phyloP scores from a whole-genome alignment of 106 monocot genomes.

The Platanthera zijinensis region DNA sequence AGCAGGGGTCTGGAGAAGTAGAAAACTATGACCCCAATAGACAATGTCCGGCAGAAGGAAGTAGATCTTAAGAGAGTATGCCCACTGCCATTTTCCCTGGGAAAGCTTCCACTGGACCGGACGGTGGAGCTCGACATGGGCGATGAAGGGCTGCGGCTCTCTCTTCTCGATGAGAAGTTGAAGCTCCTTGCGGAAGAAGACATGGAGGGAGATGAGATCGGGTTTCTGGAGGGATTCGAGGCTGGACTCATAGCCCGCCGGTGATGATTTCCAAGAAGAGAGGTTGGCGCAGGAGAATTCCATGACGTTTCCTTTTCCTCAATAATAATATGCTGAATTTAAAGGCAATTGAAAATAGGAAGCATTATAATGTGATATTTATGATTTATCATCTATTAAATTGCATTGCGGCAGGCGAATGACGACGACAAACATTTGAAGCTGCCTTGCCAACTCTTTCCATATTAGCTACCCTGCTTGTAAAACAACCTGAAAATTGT shows the following conservation, averaged over 20 bases:
- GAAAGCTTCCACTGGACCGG: constrained; percentile 93
- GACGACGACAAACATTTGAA: too few species aligned
- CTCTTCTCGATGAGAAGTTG: constrained; percentile 40
- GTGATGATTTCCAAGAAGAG: constrained; percentile 42
- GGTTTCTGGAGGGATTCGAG: constrained; percentile 50
- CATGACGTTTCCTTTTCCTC: constrained; percentile 6
- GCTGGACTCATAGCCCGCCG: constrained; percentile 31
- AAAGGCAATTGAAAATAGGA: too few species aligned
- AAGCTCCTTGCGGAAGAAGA: constrained; percentile 58
- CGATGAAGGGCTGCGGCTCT: constrained; percentile 57
- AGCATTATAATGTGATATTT: too few species aligned
- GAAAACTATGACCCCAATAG: not conserved
- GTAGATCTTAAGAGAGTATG: not conserved
- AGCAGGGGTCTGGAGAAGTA: constrained; percentile 47
- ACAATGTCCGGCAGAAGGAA: not conserved
- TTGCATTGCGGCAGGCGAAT: too few species aligned
- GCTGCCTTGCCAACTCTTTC: too few species aligned
- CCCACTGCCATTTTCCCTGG: constrained; percentile 82
- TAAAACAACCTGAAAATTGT: too few species aligned
- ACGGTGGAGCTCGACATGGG: constrained; percentile 55
- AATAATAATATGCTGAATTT: too few species aligned
- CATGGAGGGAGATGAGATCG: constrained; percentile 57
- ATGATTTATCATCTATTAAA: too few species aligned
- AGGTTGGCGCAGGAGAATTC: constrained; percentile 36
- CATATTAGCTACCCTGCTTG: too few species aligned